phyloP scores from a whole-genome alignment of 768 basidiomycete species.

The Postia placenta region DNA sequence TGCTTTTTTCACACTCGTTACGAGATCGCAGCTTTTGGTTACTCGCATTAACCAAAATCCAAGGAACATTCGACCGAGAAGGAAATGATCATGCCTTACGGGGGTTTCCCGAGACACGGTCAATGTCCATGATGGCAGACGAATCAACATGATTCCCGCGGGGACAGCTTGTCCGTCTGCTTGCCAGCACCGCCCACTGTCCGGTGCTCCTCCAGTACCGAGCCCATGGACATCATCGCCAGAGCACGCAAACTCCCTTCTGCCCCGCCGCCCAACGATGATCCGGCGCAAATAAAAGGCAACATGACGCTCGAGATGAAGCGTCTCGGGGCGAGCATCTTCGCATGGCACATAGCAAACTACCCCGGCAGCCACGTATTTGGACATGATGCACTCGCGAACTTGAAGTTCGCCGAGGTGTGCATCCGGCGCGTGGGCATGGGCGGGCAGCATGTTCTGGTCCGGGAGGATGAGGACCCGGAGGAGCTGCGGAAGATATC shows the following conservation, averaged over 20 bases:
- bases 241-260: slow-evolving; percentile 3
- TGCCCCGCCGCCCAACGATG: slow-evolving; percentile 20
- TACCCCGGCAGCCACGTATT: slow-evolving; percentile 15
- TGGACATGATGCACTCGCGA: slow-evolving; percentile 10
- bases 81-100: no score
- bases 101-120: no score
- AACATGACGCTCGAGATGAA: slow-evolving; percentile 16
- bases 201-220: not conserved
- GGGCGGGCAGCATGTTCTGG: not conserved
- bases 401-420: slow-evolving; percentile 17
- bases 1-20: no score
- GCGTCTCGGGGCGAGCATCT: slow-evolving; percentile 15
- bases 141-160: no score
- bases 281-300: slow-evolving; percentile 14
- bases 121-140: no score
- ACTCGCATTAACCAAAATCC: no score
- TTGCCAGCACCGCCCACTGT: not conserved
- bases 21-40: no score
- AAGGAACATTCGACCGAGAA: no score
- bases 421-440: slow-evolving; percentile 7
- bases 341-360: slow-evolving; percentile 18
- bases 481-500: not conserved
- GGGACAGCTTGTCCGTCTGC: not conserved
- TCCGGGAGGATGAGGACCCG: not conserved
- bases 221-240: not conserved